Conservation (phyloP, 495 filamentous ascomycete genomes). For the Ramalina intermedia region DNA sequence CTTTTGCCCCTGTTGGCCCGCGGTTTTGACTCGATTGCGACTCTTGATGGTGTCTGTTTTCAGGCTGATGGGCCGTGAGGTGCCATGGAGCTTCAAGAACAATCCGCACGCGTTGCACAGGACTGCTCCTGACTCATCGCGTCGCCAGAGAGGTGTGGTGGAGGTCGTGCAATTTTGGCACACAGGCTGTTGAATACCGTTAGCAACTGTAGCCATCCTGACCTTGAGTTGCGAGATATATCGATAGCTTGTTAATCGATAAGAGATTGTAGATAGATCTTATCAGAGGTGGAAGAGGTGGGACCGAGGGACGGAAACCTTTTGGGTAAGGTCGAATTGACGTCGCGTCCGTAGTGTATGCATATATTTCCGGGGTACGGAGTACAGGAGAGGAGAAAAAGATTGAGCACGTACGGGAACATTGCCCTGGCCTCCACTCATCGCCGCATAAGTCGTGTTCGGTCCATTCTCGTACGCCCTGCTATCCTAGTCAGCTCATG, state of each 20-base stretch:
- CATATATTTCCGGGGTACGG: background rate
- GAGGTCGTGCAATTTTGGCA: slow-evolving; percentile 96
- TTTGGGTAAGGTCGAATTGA: background rate
- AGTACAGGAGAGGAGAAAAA: slow-evolving; percentile 4
- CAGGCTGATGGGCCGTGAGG: slow-evolving; percentile 82
- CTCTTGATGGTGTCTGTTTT: slow-evolving; percentile 99
- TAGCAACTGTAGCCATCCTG: slow-evolving; percentile 45
- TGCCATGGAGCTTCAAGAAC: slow-evolving; percentile 91
- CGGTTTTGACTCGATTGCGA: slow-evolving; percentile 92
- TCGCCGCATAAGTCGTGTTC: slow-evolving; percentile 48
- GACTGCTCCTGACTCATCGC: slow-evolving; percentile 92
- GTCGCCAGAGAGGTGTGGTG: slow-evolving; percentile 90
- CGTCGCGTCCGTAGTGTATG: background rate
- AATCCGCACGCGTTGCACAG: slow-evolving; percentile 98
- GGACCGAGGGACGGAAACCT: slow-evolving; percentile 14
- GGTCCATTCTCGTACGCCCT: slow-evolving; percentile 36
- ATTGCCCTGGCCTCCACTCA: slow-evolving; percentile 49
- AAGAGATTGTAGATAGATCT: slow-evolving; percentile 15
- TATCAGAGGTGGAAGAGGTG: slow-evolving; percentile 12
- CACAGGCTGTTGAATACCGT: slow-evolving; percentile 67
- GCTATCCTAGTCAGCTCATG: slow-evolving; percentile 21
- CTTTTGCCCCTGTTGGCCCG: slow-evolving; percentile 67
- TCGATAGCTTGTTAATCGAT: slow-evolving; percentile 5
- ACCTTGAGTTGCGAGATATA: slow-evolving; percentile 20
- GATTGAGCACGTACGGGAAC: slow-evolving; percentile 42